These are phyloP conservation scores for Gautieria morchelliformis DNA, from an alignment of 768 basidiomycete species.

Conservation along the genomic window DNA sequence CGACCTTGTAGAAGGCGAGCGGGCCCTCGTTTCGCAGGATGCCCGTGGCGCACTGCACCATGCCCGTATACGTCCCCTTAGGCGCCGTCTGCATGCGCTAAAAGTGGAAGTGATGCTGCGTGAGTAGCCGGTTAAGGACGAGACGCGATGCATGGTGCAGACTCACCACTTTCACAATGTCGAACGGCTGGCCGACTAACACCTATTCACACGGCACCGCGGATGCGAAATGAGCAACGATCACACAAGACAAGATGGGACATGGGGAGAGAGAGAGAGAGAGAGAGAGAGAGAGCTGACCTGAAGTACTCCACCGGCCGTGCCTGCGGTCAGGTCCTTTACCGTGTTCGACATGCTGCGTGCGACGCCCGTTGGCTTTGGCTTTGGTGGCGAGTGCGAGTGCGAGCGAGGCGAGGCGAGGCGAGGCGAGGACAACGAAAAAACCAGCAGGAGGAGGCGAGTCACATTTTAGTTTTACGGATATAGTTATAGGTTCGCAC, in stretches of 20 bases:
- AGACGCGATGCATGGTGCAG: background rate
- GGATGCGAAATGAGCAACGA: too few relatives aligned
- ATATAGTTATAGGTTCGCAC: background rate
- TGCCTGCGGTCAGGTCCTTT: conserved; percentile 85
- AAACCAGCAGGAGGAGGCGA: background rate
- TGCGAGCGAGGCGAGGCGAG: too few relatives aligned
- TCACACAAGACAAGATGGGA: too few relatives aligned
- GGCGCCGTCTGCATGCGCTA: conserved; percentile 94
- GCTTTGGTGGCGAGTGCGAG: too few relatives aligned
- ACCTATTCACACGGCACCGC: conserved; percentile 35
- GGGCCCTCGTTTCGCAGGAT: conserved; percentile 89
- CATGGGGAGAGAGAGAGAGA: background rate
- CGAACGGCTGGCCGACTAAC: conserved; percentile 89
- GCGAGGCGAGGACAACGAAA: background rate
- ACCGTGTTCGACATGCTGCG: conserved; percentile 45
- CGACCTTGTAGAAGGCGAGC: conserved; percentile 94
- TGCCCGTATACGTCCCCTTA: conserved; percentile 80
- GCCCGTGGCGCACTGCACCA: conserved; percentile 83
- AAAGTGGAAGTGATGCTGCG: conserved; percentile 12
- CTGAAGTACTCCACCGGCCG: conserved; percentile 86
- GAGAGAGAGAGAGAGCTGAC: too few relatives aligned
- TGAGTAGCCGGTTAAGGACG: conserved; percentile 2
- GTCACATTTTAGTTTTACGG: background rate
- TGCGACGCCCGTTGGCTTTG: too few relatives aligned
- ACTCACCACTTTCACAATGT: conserved; percentile 93